phyloP scores from a whole-genome alignment of 2,329 filamentous ascomycete species.

The Arachnomyces sp. region DNA sequence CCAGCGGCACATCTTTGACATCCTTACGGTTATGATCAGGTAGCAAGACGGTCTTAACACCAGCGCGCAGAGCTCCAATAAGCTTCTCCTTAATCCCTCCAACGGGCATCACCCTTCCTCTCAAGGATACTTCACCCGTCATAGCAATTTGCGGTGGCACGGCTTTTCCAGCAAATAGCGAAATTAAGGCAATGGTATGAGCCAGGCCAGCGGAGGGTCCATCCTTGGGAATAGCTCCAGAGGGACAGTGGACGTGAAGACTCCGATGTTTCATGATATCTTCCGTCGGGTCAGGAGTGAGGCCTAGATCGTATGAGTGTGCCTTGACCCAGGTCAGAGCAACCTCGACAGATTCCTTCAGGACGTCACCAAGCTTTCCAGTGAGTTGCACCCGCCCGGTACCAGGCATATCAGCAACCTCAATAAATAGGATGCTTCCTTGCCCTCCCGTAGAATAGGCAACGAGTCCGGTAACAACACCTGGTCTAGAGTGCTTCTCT shows the following conservation, averaged over 20 bases:
- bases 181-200: slow-evolving; percentile 88
- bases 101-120: slow-evolving; percentile 85
- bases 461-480: slow-evolving; percentile 91
- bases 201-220: slow-evolving; percentile 77
- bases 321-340: slow-evolving; percentile 95
- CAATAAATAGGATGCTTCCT: slow-evolving; percentile 95
- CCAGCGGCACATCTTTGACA: slow-evolving; percentile 77
- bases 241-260: slow-evolving; percentile 93
- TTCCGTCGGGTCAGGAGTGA: slow-evolving; percentile 70
- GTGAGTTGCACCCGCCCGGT: slow-evolving; percentile 88
- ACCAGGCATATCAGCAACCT: slow-evolving; percentile 95
- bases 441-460: slow-evolving; percentile 90
- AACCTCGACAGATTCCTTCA: slow-evolving; percentile 95
- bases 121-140: slow-evolving; percentile 74
- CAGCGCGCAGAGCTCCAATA: slow-evolving; percentile 85
- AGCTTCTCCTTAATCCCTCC: slow-evolving; percentile 98
- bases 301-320: slow-evolving; percentile 81
- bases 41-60: slow-evolving; percentile 87
- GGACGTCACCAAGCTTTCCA: slow-evolving; percentile 89
- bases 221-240: slow-evolving; percentile 91
- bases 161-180: slow-evolving; percentile 74
- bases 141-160: slow-evolving; percentile 92
- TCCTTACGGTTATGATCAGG: slow-evolving; percentile 89
- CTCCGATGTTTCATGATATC: slow-evolving; percentile 95
- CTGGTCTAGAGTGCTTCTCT: slow-evolving; percentile 72